phyloP scores from a whole-genome alignment of 75 land plant genomes.

The Pinus taeda region DNA sequence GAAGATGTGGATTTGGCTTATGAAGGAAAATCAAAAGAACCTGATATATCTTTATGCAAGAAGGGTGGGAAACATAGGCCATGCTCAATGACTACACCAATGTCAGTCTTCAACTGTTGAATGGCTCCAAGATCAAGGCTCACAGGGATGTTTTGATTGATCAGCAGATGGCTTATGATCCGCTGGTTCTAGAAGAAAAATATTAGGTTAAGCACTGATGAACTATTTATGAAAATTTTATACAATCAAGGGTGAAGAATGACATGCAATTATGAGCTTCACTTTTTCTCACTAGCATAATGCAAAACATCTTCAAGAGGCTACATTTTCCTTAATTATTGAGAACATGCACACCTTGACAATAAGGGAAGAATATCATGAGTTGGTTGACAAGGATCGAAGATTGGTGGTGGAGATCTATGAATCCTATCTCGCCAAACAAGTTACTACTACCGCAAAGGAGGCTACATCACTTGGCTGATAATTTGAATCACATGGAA shows the following conservation, averaged over 20 bases:
- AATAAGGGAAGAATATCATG: slow-evolving; percentile 50
- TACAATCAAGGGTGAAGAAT: slow-evolving; percentile 61
- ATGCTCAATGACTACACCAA: too few relatives aligned
- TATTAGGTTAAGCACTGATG: slow-evolving; percentile 70
- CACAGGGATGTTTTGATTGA: slow-evolving; percentile 24
- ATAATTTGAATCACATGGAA: too few relatives aligned
- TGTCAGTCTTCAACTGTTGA: too few relatives aligned
- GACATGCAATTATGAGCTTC: slow-evolving; percentile 45
- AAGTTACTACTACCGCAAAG: slow-evolving; percentile 45
- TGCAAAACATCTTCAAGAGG: slow-evolving; percentile 44
- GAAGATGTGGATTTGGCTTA: too few relatives aligned
- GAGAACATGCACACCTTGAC: slow-evolving; percentile 63
- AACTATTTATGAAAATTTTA: slow-evolving; percentile 56
- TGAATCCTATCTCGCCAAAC: slow-evolving; percentile 59
- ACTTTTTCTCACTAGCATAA: slow-evolving; percentile 59
- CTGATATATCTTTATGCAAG: too few relatives aligned
- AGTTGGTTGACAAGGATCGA: slow-evolving; percentile 67
- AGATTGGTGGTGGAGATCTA: slow-evolving; percentile 66
- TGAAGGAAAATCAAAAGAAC: too few relatives aligned
- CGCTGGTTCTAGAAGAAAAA: slow-evolving; percentile 61
- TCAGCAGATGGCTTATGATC: slow-evolving; percentile 58
- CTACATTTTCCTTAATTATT: slow-evolving; percentile 43
- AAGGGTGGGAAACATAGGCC: too few relatives aligned
- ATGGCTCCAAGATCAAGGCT: too few relatives aligned
- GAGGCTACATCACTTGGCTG: background rate